Conservation (phyloP, 768 basidiomycete species). For the Mycena vitilis region DNA sequence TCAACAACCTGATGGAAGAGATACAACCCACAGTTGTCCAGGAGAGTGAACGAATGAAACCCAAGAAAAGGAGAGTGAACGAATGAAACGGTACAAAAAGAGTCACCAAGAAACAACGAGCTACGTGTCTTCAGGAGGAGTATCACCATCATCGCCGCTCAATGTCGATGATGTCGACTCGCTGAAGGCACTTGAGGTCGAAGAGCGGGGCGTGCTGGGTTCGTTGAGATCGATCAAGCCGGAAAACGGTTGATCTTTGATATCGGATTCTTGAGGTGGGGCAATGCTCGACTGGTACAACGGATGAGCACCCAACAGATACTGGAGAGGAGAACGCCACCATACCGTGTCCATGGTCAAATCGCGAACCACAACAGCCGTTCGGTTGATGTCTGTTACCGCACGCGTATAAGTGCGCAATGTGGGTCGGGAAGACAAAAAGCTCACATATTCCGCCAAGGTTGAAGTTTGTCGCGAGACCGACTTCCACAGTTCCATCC, state of each 20-base stretch:
- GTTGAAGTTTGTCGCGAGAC: conserved; percentile 13
- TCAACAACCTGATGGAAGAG: too few species aligned
- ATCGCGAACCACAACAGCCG: conserved; percentile 4
- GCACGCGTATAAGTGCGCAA: background rate
- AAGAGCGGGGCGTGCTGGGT: background rate
- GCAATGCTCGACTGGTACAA: background rate
- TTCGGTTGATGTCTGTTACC: conserved; percentile 13
- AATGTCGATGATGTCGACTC: background rate
- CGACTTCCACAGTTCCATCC: conserved; percentile 15
- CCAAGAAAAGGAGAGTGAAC: background rate
- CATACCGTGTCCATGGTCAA: background rate
- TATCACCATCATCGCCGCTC: background rate
- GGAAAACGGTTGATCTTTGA: conserved; percentile 9
- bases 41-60: too few species aligned
- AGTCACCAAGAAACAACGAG: too few species aligned
- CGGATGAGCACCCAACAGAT: background rate
- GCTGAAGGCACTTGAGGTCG: conserved; percentile 2
- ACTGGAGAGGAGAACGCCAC: too few species aligned
- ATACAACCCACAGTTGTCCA: background rate
- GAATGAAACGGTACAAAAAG: too few species aligned
- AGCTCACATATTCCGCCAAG: conserved; percentile 19
- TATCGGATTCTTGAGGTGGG: background rate
- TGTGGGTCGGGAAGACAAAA: background rate
- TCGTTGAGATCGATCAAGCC: conserved; percentile 3
- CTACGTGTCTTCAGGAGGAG: too few species aligned